These are phyloP conservation scores for Aspergillus intermedius DNA, from an alignment of 2,329 filamentous ascomycete genomes.

Conservation along the genomic window DNA sequence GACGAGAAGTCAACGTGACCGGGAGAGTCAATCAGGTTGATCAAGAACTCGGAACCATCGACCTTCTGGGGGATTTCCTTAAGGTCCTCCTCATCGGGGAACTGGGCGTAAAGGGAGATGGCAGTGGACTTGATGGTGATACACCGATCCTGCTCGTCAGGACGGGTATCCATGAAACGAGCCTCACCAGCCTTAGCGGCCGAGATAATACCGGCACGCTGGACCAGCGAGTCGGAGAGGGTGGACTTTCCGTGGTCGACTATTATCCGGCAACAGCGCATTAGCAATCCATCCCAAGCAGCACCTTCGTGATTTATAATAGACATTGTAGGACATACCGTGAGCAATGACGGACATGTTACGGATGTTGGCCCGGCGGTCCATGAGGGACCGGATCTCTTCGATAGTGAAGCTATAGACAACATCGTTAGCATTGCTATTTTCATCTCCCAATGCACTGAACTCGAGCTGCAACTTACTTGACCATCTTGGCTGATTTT, in stretches of 20 bases:
- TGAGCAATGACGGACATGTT: slow-evolving; percentile 99
- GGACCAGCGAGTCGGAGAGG: slow-evolving; percentile 96
- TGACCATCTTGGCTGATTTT: slow-evolving; percentile 94
- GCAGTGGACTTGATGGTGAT: slow-evolving; percentile 99
- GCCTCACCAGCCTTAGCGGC: slow-evolving; percentile 93
- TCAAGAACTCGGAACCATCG: slow-evolving; percentile 93
- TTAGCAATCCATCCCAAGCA: slow-evolving; percentile 1
- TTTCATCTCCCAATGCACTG: background rate
- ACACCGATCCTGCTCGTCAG: slow-evolving; percentile 98
- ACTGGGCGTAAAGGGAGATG: slow-evolving; percentile 91
- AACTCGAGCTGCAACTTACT: slow-evolving; percentile 61
- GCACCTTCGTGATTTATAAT: too few species aligned
- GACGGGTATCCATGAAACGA: slow-evolving; percentile 92
- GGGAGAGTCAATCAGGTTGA: slow-evolving; percentile 99
- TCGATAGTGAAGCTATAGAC: slow-evolving; percentile 88
- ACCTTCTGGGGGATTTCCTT: slow-evolving; percentile 90
- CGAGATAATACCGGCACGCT: slow-evolving; percentile 99
- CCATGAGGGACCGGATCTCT: slow-evolving; percentile 52
- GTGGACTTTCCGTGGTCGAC: slow-evolving; percentile 99
- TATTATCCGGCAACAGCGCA: slow-evolving; percentile 22
- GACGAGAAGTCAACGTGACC: slow-evolving; percentile 99
- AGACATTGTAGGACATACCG: slow-evolving; percentile 46
- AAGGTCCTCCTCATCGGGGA: slow-evolving; percentile 74
- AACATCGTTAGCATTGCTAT: slow-evolving; percentile 25
- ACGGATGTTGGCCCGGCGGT: slow-evolving; percentile 57